Conservation (phyloP, 371 early-diverging fungal genomes). For the Chytridiales sp. region DNA sequence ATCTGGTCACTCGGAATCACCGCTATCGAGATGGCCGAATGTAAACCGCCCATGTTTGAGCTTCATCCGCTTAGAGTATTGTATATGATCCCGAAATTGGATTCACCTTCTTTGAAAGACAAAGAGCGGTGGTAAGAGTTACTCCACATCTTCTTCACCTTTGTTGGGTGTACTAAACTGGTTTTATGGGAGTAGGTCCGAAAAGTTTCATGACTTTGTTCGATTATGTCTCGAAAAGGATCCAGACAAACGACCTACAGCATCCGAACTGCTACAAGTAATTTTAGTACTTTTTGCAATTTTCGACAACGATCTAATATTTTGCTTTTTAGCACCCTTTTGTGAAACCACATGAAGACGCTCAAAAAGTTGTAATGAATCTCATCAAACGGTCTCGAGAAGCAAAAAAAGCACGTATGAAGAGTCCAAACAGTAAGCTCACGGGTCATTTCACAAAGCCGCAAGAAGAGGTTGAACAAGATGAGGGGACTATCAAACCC, state of each 20-base stretch:
- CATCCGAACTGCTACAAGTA: conserved; percentile 45
- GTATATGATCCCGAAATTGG: conserved; percentile 52
- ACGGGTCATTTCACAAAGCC: no score
- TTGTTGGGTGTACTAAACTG: conserved; percentile 1
- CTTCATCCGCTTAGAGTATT: conserved; percentile 57
- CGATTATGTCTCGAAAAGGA: conserved; percentile 50
- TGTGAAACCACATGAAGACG: conserved; percentile 11
- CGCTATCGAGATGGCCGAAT: conserved; percentile 60
- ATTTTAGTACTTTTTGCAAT: conserved; percentile 3
- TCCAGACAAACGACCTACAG: conserved; percentile 49
- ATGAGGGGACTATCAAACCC: no score
- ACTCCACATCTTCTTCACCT: no score
- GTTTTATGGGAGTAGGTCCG: conserved; percentile 28
- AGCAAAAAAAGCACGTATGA: conserved; percentile 37
- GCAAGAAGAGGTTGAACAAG: no score
- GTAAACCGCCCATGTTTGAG: conserved; percentile 54
- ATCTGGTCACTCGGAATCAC: conserved; percentile 54
- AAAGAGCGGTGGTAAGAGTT: conserved; percentile 26
- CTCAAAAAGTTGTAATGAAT: conserved; percentile 23
- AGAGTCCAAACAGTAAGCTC: no score
- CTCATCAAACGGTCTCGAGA: conserved; percentile 49
- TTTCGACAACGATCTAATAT: neutral
- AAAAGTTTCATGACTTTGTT: conserved; percentile 48
- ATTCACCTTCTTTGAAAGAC: conserved; percentile 47
- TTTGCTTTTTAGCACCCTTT: conserved; percentile 45